A percentile compares a stretch with the other conserved stretches of the same genome.
Evolutionary conservation across 352 stramenopile genomes (phyloP).

Genomic region (Phytopythium sindhum): DNA sequence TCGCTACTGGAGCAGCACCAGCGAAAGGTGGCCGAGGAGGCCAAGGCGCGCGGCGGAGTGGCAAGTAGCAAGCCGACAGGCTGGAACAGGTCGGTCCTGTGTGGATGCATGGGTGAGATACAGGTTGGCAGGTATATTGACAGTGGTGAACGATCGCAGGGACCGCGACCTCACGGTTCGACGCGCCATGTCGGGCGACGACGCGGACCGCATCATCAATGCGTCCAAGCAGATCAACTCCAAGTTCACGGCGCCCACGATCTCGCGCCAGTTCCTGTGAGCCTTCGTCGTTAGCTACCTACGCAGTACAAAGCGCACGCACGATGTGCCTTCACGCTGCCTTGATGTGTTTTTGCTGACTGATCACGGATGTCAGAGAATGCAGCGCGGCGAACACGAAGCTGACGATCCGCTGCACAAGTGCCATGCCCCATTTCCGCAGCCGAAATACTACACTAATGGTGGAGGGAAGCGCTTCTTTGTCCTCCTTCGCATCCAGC

Average conservation of each 20-base stretch:
- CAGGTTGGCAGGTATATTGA: background rate
- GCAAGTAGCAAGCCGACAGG: constrained; percentile 15
- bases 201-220: constrained; percentile 70
- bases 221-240: constrained; percentile 79
- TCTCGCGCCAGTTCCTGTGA: constrained; percentile 83
- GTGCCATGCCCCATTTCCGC: constrained; percentile 9
- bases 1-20: constrained; percentile 81
- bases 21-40: constrained; percentile 53
- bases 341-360: constrained; percentile 1
- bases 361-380: background rate
- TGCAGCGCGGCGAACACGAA: constrained; percentile 5
- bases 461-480: background rate
- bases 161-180: constrained; percentile 66
- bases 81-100: constrained; percentile 61
- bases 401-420: constrained; percentile 17
- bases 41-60: constrained; percentile 13
- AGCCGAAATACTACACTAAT: background rate
- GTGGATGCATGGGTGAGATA: background rate
- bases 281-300: background rate
- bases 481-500: background rate
- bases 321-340: background rate
- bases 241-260: constrained; percentile 82
- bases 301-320: background rate
- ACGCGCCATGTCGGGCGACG: constrained; percentile 60
- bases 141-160: constrained; percentile 17